A percentile compares a stretch with the other conserved stretches of the same genome.
These are phyloP conservation scores for Talaromyces sp. DNA, from an alignment of 2,329 filamentous ascomycete genomes.

Conservation along the genomic window DNA sequence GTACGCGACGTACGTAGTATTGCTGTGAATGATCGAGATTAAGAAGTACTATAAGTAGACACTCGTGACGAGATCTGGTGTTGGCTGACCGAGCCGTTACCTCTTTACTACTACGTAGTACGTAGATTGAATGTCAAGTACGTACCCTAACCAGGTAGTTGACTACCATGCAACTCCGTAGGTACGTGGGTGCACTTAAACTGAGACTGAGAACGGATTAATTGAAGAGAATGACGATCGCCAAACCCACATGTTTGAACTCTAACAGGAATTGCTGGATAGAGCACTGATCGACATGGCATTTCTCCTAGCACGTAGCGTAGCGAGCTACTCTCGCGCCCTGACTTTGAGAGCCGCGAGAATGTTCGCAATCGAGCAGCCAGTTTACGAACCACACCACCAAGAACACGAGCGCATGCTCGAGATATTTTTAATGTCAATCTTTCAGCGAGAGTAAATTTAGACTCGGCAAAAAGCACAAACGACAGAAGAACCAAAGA, in stretches of 20 bases:
- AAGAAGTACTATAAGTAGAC: background rate
- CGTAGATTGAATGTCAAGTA: background rate
- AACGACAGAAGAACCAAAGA: background rate
- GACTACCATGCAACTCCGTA: too few species aligned
- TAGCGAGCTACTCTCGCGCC: too few species aligned
- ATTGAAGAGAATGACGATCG: background rate
- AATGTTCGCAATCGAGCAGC: background rate
- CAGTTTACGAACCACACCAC: too few species aligned
- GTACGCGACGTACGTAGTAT: background rate
- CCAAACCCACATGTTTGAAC: conserved; percentile 6
- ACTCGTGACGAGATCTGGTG: background rate
- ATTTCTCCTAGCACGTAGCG: conserved; percentile 4
- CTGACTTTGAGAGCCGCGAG: background rate
- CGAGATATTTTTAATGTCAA: too few species aligned
- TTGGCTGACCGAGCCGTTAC: background rate
- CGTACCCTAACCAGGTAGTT: background rate
- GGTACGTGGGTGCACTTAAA: too few species aligned
- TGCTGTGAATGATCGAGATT: background rate
- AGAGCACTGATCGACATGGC: conserved; percentile 1
- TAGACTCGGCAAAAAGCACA: background rate
- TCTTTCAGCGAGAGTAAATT: background rate
- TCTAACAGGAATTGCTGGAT: conserved; percentile 4
- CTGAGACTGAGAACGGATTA: background rate
- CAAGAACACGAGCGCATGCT: too few species aligned
- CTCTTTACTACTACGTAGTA: too few species aligned